Evolutionary conservation across 2,329 filamentous ascomycete species (phyloP).

Genomic region (Colletotrichum lini): DNA sequence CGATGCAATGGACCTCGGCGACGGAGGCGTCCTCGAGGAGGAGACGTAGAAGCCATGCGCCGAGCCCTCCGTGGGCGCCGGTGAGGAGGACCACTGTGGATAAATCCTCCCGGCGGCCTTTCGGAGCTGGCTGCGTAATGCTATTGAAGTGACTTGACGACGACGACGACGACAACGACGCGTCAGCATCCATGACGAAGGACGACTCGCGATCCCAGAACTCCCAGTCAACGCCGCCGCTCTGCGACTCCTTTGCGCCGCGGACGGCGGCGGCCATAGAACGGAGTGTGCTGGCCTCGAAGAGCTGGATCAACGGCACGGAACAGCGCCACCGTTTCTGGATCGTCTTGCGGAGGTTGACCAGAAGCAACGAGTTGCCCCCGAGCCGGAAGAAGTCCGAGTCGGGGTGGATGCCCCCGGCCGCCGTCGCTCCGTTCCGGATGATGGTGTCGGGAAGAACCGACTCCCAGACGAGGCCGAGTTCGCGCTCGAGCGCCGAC

Average conservation of each 20-base stretch:
- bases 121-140: too few relatives aligned
- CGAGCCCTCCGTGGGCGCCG: constrained; percentile 59
- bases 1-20: constrained; percentile 59
- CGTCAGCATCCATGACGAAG: not conserved
- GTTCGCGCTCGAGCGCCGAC: constrained; percentile 7
- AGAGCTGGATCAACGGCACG: constrained; percentile 54
- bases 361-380: constrained; percentile 58
- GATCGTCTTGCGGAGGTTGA: constrained; percentile 56
- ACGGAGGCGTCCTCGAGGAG: constrained; percentile 53
- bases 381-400: constrained; percentile 60
- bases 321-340: constrained; percentile 48
- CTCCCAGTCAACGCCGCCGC: constrained; percentile 36
- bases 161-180: too few relatives aligned
- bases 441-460: constrained; percentile 45
- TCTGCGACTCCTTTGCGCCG: constrained; percentile 14
- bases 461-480: constrained; percentile 42
- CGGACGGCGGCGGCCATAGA: constrained; percentile 55
- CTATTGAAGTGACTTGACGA: too few relatives aligned
- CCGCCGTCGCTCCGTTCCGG: constrained; percentile 4
- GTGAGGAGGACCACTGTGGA: constrained; percentile 45
- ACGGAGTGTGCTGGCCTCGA: constrained; percentile 54
- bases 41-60: constrained; percentile 52
- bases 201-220: constrained; percentile 49
- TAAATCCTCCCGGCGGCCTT: too few relatives aligned
- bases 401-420: constrained; percentile 33